These are phyloP conservation scores for Termitomyces sp. DNA, from an alignment of 768 basidiomycete species.

Conservation along the genomic window DNA sequence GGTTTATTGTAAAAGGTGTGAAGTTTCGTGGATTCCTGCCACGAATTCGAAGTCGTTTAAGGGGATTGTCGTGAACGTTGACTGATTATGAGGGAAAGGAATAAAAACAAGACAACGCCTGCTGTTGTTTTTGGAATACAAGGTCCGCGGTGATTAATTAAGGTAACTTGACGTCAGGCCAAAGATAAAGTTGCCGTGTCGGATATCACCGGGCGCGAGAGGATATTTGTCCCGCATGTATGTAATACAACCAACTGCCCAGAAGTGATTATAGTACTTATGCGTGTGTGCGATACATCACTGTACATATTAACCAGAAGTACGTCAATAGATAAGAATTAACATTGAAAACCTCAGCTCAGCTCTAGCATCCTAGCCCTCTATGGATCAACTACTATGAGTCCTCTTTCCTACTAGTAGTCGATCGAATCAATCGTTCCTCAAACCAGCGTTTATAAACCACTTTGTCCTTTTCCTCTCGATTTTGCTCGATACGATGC, in stretches of 20 bases:
- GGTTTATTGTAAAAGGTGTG: not conserved
- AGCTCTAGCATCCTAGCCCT: not conserved
- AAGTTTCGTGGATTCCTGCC: conserved; percentile 12
- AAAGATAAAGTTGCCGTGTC: not conserved
- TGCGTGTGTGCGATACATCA: too few species aligned
- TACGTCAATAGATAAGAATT: not conserved
- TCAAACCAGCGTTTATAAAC: not conserved
- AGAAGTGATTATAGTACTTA: not conserved
- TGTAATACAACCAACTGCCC: not conserved
- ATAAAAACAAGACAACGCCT: not conserved
- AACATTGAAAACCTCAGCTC: not conserved
- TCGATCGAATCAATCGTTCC: too few species aligned
- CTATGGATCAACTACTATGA: too few species aligned
- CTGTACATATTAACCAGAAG: not conserved
- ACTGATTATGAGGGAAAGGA: not conserved
- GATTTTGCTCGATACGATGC: not conserved
- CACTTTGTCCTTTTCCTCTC: not conserved
- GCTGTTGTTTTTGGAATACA: not conserved
- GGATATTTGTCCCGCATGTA: too few species aligned
- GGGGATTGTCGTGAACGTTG: not conserved
- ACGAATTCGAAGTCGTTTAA: not conserved
- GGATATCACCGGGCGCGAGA: not conserved
- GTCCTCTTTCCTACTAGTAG: too few species aligned
- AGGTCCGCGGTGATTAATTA: not conserved
- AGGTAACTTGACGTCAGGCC: not conserved